Evolutionary conservation across 2,329 filamentous ascomycete species (phyloP).

Genomic region (Pseudogymnoascus destructans): DNA sequence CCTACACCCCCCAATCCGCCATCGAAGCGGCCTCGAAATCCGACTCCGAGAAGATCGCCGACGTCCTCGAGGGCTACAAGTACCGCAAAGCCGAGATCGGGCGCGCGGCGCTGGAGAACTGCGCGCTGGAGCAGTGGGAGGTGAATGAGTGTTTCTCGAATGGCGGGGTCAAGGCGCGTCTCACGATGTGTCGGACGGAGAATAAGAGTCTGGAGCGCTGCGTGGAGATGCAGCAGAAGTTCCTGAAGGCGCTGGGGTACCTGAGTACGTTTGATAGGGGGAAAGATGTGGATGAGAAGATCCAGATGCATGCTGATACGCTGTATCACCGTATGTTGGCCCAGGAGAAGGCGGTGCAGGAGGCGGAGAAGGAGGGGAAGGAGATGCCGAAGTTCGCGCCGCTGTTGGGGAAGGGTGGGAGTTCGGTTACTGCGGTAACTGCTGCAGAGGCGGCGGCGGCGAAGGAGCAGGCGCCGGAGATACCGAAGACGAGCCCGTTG

Average conservation of each 20-base stretch:
- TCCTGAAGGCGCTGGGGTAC: slow-evolving; percentile 84
- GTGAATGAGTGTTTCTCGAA: slow-evolving; percentile 70
- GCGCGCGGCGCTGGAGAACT: slow-evolving; percentile 81
- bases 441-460: slow-evolving; percentile 63
- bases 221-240: slow-evolving; percentile 79
- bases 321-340: slow-evolving; percentile 78
- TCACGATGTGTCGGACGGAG: slow-evolving; percentile 72
- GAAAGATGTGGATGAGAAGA: slow-evolving; percentile 62
- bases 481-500: slow-evolving; percentile 46
- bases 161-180: slow-evolving; percentile 51
- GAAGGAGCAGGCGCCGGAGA: slow-evolving; percentile 43
- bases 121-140: slow-evolving; percentile 71
- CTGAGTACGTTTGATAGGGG: slow-evolving; percentile 53
- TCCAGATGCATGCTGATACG: slow-evolving; percentile 91
- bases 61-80: slow-evolving; percentile 75
- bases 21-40: slow-evolving; percentile 57
- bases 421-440: slow-evolving; percentile 46
- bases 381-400: slow-evolving; percentile 47
- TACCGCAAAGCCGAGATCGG: slow-evolving; percentile 67
- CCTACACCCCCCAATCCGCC: slow-evolving; percentile 60
- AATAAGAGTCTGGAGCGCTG: slow-evolving; percentile 71
- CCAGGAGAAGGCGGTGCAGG: slow-evolving; percentile 63
- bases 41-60: slow-evolving; percentile 67
- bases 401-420: slow-evolving; percentile 41
- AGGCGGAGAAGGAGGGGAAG: slow-evolving; percentile 49